Percentiles rank a stretch among this genome's conserved stretches.
Conservation (phyloP, 2,329 filamentous ascomycete species). For the Stenocarpella maydis region DNA sequence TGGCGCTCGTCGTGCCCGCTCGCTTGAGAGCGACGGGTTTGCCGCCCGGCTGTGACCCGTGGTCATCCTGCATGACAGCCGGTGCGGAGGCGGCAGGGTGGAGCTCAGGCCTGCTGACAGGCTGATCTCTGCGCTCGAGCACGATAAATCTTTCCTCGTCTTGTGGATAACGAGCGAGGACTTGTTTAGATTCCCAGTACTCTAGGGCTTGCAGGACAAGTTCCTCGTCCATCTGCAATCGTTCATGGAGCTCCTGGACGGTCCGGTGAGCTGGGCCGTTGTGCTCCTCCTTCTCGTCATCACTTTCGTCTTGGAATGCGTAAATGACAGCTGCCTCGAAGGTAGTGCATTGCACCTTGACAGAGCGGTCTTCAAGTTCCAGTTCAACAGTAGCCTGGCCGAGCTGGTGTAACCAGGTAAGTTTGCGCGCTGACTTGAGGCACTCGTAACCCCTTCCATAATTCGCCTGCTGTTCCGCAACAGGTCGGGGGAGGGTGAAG, state of each 20-base stretch:
- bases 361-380: conserved; percentile 80
- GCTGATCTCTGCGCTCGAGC: conserved; percentile 60
- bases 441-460: conserved; percentile 81
- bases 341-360: conserved; percentile 77
- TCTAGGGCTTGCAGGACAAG: conserved; percentile 71
- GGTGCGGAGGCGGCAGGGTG: conserved; percentile 34
- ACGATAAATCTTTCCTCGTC: conserved; percentile 68
- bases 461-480: conserved; percentile 67
- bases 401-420: conserved; percentile 86
- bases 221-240: conserved; percentile 77
- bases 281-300: conserved; percentile 39
- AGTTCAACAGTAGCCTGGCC: conserved; percentile 84
- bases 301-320: conserved; percentile 68
- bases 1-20: conserved; percentile 45
- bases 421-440: conserved; percentile 83
- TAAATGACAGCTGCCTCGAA: conserved; percentile 91
- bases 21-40: conserved; percentile 37
- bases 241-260: conserved; percentile 60
- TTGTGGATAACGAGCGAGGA: conserved; percentile 62
- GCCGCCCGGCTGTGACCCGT: conserved; percentile 34
- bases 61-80: conserved; percentile 35
- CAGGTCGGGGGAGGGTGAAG: conserved; percentile 69
- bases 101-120: conserved; percentile 30
- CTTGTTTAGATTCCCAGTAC: conserved; percentile 76
- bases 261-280: conserved; percentile 50